Evolutionary conservation across 192 early-diverging fungal genomes (phyloP).

Genomic region (Obelidium mucronatum): DNA sequence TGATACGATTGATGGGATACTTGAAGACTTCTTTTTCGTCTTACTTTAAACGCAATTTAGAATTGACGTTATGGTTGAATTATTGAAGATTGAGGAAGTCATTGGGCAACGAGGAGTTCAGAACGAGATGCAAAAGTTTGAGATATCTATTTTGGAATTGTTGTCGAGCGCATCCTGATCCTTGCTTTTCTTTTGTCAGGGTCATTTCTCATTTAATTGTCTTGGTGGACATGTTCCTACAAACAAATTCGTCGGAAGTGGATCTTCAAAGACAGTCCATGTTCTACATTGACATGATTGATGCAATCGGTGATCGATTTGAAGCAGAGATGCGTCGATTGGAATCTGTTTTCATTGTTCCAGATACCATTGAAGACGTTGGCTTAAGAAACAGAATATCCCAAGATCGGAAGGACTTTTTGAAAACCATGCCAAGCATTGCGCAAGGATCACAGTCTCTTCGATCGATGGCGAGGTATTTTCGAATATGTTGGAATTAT

Average conservation of each 20-base stretch:
- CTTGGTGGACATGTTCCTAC: slow-evolving; percentile 69
- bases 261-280: slow-evolving; percentile 31
- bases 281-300: slow-evolving; percentile 35
- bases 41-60: slow-evolving; percentile 43
- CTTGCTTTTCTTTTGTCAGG: slow-evolving; percentile 41
- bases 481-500: no score
- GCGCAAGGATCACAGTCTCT: not conserved
- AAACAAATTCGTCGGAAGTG: slow-evolving; percentile 11
- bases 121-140: slow-evolving; percentile 68
- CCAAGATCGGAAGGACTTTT: slow-evolving; percentile 14
- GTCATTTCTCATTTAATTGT: slow-evolving; percentile 72
- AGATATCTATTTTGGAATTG: no score
- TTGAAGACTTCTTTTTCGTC: not conserved
- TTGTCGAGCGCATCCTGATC: no score
- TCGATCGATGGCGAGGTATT: slow-evolving; percentile 30
- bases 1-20: slow-evolving; percentile 48
- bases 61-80: slow-evolving; percentile 75
- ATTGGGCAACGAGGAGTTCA: slow-evolving; percentile 67
- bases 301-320: slow-evolving; percentile 36
- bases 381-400: not conserved
- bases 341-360: slow-evolving; percentile 24
- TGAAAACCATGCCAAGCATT: slow-evolving; percentile 32
- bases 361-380: slow-evolving; percentile 11
- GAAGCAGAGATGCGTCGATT: slow-evolving; percentile 38
- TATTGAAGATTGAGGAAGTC: slow-evolving; percentile 80